Evolutionary conservation across 129 eudicot genomes (phyloP), one percentile per base, ranked within the genome.

Genomic region (Logfia minima): DNA sequence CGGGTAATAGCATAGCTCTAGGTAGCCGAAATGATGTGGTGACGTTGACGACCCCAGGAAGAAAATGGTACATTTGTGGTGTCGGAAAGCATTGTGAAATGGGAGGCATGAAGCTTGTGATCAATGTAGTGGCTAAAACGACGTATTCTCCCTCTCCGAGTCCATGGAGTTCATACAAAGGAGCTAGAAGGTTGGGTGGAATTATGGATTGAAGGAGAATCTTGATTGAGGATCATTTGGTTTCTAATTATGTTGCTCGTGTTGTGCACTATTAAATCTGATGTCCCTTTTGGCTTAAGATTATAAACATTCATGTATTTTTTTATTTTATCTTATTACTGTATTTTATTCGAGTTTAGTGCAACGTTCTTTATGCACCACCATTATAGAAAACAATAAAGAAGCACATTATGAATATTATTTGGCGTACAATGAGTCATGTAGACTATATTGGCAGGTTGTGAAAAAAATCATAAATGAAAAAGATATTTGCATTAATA

Each of bases 21-120:
- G 37, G 77, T 10, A 77, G 70, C 8, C 85, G 88, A 24, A 43
- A 77, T 28, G 88, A 84, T 51, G 81, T 71, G 23, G 64, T 84
- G 66, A 51, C 77, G 19, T 78, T 84, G 19, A 65, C 75, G 23
- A 74, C 85, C 7, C 77, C 88, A 0, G 87, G 88, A n/a, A 56
- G 76, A n/a, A 84, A 84, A 71, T 84, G 88, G 88, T 84, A 80
- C 74, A 29, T 75, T 48, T 75, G 79, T 65, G 79, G 79, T n/a
- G 72, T 75, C 18, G 64, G 64, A 75, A 48, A 45, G 18, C 72
- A 68, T 68, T 68, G 72, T 68, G 52, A 35, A 37, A 35, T 7
- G 3, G 77, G 68, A 17, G 79, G 79, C 29, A 75, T 75, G 79
- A 75, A 64, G 79, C 79, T 75, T 29, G 79, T 64, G 29, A 75